A percentile compares a stretch with the other conserved stretches of the same genome.
These are phyloP conservation scores for Kuraishia molischiana DNA, from an alignment of 805 yeast species.

Conservation along the genomic window DNA sequence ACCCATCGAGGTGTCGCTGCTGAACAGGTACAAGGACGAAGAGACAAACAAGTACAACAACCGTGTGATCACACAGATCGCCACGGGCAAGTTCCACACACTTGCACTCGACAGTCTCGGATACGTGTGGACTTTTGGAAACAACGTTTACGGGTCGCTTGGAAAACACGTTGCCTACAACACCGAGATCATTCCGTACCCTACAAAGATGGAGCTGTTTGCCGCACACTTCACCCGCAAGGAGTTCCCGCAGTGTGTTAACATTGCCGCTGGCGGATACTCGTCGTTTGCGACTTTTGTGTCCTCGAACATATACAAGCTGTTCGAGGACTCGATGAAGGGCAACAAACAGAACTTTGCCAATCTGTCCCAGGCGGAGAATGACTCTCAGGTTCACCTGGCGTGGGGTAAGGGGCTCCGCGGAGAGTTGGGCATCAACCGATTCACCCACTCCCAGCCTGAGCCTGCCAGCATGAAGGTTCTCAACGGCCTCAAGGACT, in stretches of 20 bases:
- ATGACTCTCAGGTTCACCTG: slow-evolving; percentile 27
- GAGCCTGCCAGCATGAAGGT: slow-evolving; percentile 52
- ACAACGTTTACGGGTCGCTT: slow-evolving; percentile 76
- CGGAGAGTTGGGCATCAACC: slow-evolving; percentile 81
- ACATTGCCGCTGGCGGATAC: slow-evolving; percentile 63
- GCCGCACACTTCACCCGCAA: slow-evolving; percentile 28
- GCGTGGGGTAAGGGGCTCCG: slow-evolving; percentile 78
- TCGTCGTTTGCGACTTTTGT: slow-evolving; percentile 43
- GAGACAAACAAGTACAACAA: slow-evolving; percentile 13
- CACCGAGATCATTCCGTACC: slow-evolving; percentile 62
- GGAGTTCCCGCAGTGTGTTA: slow-evolving; percentile 34
- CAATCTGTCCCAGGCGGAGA: slow-evolving; percentile 11
- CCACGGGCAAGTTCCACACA: slow-evolving; percentile 69
- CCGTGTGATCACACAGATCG: slow-evolving; percentile 46
- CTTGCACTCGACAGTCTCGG: slow-evolving; percentile 62
- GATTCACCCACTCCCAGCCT: slow-evolving; percentile 63
- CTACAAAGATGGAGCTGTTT: slow-evolving; percentile 40
- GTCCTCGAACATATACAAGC: slow-evolving; percentile 22
- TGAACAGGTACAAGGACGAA: slow-evolving; percentile 35
- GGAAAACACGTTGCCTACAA: slow-evolving; percentile 60
- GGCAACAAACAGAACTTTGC: slow-evolving; percentile 3
- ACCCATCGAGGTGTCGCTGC: slow-evolving; percentile 44
- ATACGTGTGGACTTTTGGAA: slow-evolving; percentile 77
- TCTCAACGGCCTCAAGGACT: slow-evolving; percentile 40
- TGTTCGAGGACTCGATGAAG: slow-evolving; percentile 21